Percentiles rank a stretch among this genome's conserved stretches.
These are phyloP conservation scores for Thielaviopsis euricoi DNA, from an alignment of 2,329 filamentous ascomycete genomes.

Conservation along the genomic window DNA sequence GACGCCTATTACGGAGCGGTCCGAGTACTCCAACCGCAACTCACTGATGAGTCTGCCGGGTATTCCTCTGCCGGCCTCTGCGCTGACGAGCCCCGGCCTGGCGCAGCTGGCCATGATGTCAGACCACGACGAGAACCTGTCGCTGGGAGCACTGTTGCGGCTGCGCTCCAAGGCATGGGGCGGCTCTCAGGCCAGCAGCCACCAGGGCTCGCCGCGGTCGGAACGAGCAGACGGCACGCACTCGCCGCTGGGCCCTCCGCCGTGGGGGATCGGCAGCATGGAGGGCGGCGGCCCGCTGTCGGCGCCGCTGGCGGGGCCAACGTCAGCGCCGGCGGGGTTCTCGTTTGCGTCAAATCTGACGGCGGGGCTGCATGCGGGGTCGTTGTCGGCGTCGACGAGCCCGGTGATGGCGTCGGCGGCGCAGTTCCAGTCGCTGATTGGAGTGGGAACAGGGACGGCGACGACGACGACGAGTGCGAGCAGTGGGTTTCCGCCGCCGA, in stretches of 20 bases:
- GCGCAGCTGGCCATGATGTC: conserved; percentile 57
- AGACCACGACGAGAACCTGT: conserved; percentile 40
- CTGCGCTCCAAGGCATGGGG: conserved; percentile 65
- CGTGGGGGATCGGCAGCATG: background rate
- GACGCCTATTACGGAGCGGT: conserved; percentile 89
- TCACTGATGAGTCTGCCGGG: conserved; percentile 62
- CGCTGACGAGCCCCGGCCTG: conserved; percentile 52
- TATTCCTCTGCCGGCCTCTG: conserved; percentile 24
- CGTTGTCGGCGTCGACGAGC: background rate
- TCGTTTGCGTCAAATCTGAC: background rate
- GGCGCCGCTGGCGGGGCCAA: background rate
- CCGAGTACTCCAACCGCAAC: conserved; percentile 90
- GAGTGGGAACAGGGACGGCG: background rate
- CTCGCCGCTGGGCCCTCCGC: conserved; percentile 20
- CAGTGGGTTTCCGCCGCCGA: background rate
- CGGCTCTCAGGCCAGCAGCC: conserved; percentile 55
- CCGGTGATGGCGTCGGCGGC: background rate
- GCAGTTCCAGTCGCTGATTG: background rate
- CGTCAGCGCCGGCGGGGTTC: background rate
- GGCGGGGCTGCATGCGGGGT: background rate
- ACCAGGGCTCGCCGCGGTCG: conserved; percentile 33
- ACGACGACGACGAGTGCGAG: too few relatives aligned
- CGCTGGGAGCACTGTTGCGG: conserved; percentile 59
- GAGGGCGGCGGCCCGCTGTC: background rate
- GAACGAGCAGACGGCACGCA: conserved; percentile 31